Conservation (phyloP, 192 early-diverging fungal species). For the Chytriomyces confervae region DNA sequence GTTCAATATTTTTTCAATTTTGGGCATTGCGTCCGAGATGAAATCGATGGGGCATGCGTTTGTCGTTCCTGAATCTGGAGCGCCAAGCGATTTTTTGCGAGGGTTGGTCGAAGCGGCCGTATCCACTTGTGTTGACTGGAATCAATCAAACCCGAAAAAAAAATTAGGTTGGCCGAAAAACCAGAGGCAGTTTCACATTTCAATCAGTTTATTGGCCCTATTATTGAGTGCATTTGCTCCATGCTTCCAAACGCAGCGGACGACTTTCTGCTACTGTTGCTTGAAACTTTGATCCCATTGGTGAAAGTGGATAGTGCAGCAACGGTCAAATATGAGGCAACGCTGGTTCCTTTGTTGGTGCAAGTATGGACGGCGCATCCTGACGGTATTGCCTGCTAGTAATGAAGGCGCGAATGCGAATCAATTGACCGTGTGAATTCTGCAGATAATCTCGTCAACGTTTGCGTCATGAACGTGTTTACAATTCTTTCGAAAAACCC, state of each 20-base stretch:
- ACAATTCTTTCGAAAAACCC: constrained; percentile 17
- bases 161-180: not conserved
- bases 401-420: no score
- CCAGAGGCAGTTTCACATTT: constrained; percentile 6
- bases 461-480: constrained; percentile 32
- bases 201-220: constrained; percentile 59
- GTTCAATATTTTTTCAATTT: constrained; percentile 24
- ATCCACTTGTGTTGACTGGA: constrained; percentile 12
- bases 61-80: not conserved
- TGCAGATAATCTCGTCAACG: constrained; percentile 27
- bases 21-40: constrained; percentile 19
- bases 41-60: constrained; percentile 4
- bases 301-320: constrained; percentile 73
- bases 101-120: constrained; percentile 17
- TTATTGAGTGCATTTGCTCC: constrained; percentile 65
- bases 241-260: constrained; percentile 65
- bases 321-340: constrained; percentile 73
- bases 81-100: constrained; percentile 1
- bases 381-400: no score
- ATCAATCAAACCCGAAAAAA: not conserved
- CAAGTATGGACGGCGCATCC: constrained; percentile 81
- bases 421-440: no score
- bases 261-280: constrained; percentile 67
- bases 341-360: constrained; percentile 73
- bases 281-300: constrained; percentile 70